Conservation (phyloP, 192 early-diverging fungal species). For the Linnemannia schmuckeri region DNA sequence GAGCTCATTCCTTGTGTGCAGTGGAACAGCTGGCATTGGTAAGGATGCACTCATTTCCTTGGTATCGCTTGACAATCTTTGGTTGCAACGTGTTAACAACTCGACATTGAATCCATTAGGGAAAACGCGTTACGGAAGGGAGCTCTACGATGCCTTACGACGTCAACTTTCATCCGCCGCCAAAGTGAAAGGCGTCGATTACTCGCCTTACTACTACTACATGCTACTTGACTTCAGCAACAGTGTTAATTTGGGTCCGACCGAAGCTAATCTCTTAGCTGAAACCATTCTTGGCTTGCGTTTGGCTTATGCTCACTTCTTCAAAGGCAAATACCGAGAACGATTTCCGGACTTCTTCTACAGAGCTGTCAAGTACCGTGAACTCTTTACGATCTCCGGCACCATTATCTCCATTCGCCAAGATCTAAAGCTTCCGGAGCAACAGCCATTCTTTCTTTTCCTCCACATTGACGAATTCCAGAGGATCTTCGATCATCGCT, state of each 20-base stretch:
- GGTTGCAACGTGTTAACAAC: constrained; percentile 4
- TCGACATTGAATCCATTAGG: constrained; percentile 7
- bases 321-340: constrained; percentile 10
- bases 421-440: background rate
- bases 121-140: constrained; percentile 14
- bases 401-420: constrained; percentile 16
- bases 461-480: constrained; percentile 36
- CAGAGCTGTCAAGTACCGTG: background rate
- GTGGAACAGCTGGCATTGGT: constrained; percentile 23
- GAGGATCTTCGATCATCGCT: constrained; percentile 10
- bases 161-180: background rate
- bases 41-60: constrained; percentile 1
- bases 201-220: constrained; percentile 9
- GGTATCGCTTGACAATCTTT: background rate
- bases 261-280: background rate
- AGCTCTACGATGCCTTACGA: background rate
- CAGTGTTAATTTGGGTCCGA: background rate
- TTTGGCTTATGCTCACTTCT: constrained; percentile 24
- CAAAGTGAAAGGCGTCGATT: background rate
- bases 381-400: background rate
- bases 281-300: constrained; percentile 19
- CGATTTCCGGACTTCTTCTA: constrained; percentile 10
- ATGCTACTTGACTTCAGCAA: constrained; percentile 14
- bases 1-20: constrained; percentile 29
- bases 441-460: constrained; percentile 21